Conservation (phyloP, 2,329 filamentous ascomycete species). For the Fusarium sp. region DNA sequence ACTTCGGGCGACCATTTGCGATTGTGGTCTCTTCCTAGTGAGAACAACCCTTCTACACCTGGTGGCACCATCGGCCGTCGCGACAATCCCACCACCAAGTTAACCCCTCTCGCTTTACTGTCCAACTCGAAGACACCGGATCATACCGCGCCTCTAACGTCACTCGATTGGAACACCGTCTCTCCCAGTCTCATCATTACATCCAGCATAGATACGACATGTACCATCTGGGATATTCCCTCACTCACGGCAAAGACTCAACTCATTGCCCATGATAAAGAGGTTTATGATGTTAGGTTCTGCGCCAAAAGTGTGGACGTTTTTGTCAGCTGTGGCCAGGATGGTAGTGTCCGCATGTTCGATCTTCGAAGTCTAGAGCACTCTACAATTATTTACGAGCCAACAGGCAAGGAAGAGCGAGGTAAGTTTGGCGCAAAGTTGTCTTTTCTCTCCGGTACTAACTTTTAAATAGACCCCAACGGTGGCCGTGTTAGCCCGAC, state of each 20-base stretch:
- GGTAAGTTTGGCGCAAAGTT: constrained; percentile 58
- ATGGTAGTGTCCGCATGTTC: constrained; percentile 98
- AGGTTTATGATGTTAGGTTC: constrained; percentile 98
- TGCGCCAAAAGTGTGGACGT: constrained; percentile 99
- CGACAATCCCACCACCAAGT: constrained; percentile 74
- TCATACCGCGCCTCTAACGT: constrained; percentile 95
- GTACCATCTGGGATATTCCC: constrained; percentile 99
- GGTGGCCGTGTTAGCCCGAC: constrained; percentile 77
- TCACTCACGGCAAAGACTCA: constrained; percentile 98
- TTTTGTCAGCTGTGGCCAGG: constrained; percentile 96
- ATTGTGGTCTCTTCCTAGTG: constrained; percentile 88
- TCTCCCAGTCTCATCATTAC: constrained; percentile 98
- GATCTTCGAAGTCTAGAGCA: constrained; percentile 96
- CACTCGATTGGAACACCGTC: constrained; percentile 97
- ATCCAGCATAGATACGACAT: constrained; percentile 98
- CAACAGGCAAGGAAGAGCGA: constrained; percentile 84
- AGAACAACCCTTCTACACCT: constrained; percentile 65
- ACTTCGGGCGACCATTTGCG: constrained; percentile 95
- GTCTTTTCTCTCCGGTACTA: background rate
- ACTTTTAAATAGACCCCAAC: constrained; percentile 58
- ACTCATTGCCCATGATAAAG: constrained; percentile 97
- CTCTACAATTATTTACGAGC: constrained; percentile 99
- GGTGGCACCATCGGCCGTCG: constrained; percentile 77
- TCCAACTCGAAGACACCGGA: constrained; percentile 99
- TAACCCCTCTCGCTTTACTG: constrained; percentile 90